Evolutionary conservation across 2,329 filamentous ascomycete genomes (phyloP).

Genomic region (Bretziella fagacearum): DNA sequence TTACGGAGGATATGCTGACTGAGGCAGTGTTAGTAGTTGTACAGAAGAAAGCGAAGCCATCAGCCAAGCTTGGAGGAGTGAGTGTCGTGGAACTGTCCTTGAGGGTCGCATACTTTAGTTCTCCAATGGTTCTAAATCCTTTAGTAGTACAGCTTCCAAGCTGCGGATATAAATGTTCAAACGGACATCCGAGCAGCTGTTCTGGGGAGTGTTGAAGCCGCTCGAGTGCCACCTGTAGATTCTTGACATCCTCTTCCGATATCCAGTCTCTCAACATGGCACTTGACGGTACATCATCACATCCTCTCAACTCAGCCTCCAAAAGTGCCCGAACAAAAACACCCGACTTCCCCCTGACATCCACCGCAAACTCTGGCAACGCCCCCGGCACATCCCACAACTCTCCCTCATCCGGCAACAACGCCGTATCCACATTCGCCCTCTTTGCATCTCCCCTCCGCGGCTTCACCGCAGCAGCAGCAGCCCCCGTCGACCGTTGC

Average conservation of each 20-base stretch:
- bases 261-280: too few species aligned
- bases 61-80: neutral
- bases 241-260: neutral
- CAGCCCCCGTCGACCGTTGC: neutral
- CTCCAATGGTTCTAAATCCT: conserved; percentile 4
- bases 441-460: neutral
- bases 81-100: neutral
- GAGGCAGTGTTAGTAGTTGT: too few species aligned
- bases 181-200: conserved; percentile 2
- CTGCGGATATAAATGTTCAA: neutral
- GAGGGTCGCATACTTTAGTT: conserved; percentile 3
- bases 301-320: too few species aligned
- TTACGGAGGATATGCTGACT: conserved; percentile 5
- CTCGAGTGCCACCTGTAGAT: neutral
- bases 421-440: neutral
- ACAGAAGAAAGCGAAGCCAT: neutral
- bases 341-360: too few species aligned
- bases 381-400: neutral
- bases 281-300: too few species aligned
- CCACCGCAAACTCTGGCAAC: too few species aligned
- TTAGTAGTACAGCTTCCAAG: neutral
- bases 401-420: neutral
- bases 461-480: neutral
- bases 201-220: neutral
- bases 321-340: too few species aligned